Base-by-base conservation (phyloP, 495 filamentous ascomycete species). In the Venustampulla echinocandica region DNA sequence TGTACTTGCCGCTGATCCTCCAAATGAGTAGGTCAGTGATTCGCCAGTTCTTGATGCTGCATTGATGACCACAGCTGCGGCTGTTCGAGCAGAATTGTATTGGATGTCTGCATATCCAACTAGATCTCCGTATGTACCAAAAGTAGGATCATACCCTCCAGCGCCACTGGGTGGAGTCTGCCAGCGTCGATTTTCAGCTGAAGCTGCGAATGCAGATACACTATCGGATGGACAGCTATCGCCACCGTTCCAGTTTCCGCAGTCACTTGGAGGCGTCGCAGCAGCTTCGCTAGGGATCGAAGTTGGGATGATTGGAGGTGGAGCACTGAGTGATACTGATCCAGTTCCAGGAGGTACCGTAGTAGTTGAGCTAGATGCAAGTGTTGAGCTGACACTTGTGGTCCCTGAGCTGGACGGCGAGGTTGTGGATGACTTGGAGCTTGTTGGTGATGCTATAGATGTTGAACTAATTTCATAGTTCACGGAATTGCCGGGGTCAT, bases 81-180 rank as follows among this genome's bases (percentile, higher is more conserved):
- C 21, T 17, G 38, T 62, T 4, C 53, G 53, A n/a, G 25, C 56
- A 11, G 56, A 19, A 32, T 53, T 58, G 50, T 63, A 63, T 47
- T 63, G 60, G 23, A 60, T 60, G 40, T 63, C 60, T 13, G 60
- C 56, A 38, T 63, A 63, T 18, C 60, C 60, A 20, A 63, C 44
- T 10, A 63, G 33, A 42, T 60, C 54, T 14, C 56, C 44, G 40
- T 60, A 49, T 42, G 52, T 41, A 30, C 57, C 57, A 28, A 63
- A 63, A 1, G 42, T 47, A 3, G 43, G 30, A 21, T 52, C 47
- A 33, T 63, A 60, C 7, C 34, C 28, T 7, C 30, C 4, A 34
- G 37, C 47, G 25, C 45, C 60, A 22, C 59, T 13, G 2, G 60
- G 60, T 15, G 60, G 60, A 2, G 60, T 62, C 48, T 62, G 60